Base-by-base conservation (phyloP, 805 yeast species). In the Citeromyces matritensis region DNA sequence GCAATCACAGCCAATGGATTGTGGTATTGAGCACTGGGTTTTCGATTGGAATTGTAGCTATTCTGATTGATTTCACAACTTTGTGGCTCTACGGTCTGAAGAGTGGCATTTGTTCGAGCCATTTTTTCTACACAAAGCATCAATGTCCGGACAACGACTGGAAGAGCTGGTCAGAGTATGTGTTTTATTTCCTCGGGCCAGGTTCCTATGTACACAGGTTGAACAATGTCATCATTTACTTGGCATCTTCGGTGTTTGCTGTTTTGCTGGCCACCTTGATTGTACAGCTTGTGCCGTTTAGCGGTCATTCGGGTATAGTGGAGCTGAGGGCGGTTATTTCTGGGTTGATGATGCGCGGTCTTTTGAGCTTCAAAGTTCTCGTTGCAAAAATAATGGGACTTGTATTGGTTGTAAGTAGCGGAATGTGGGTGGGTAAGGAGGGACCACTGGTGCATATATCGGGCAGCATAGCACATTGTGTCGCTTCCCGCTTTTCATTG, bases 371-470 rank as follows among this genome's bases (percentile, higher is more conserved):
- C 8, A 48, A 51, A 23, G 63, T 79, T 3, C 52, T 82, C n/a
- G 14, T 68, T 3, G 57, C 59, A 33, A 82, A 82, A 45, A 55
- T 68, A 3, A 27, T 58, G 1, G 80, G 85, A 2, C 53, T 82
- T 30, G 55, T 73, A 5, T 52, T 80, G 30, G 75, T 77, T 10
- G 75, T 79, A 4, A 73, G 85, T 14, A 69, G 82, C 1, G 94
- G 94, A 0, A 44, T 83, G 3, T 79, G 88, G 82, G 62, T 79
- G 5, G 94, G 95, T 5, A 74, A 73, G 44, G 95, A 83, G 43
- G 94, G 94, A 2, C 94, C 95, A 1, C 49, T 84, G 33, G 86
- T 81, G 15, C 94, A 84, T 49, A 68, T 83, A 4, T 65, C 88
- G 0, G 70, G 81, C 40, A 71, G 81, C 39, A 56, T 73, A 43